Base-by-base conservation (phyloP, 1,139 yeast genomes). In the Candida pseudoviswanathii region DNA sequence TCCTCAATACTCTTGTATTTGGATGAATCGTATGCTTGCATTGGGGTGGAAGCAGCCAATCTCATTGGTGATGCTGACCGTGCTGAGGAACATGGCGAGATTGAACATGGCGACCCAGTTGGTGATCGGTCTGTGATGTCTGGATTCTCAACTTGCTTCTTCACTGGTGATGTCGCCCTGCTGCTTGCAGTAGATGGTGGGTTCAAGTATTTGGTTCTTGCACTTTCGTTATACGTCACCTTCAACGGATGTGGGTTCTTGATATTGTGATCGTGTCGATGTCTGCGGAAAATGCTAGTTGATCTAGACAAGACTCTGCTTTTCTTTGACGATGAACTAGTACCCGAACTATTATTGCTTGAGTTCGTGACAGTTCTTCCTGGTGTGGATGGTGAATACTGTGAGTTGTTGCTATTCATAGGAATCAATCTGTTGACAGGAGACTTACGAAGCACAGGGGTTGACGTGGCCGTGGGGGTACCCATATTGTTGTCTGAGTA, bases 301-400 rank as follows among this genome's bases (percentile, higher is more conserved):
- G 75, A 68, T 49, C 68, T 71, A 1, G 69, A 61, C 37, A 71
- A 54, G n/a, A 69, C 68, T 21, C 57, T 63, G 32, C 67, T 61
- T 61, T 68, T 63, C 50, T 65, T 67, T 1, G 57, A 49, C 24
- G 56, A 48, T 6, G 56, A 43, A 3, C 59, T 46, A 3, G 51
- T 36, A 30, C 43, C 46, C 8, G 37, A 22, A 33, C 44, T 41
- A 24, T 37, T 31, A 25, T 33, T 36, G 16, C 45, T 31, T 5
- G 33, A n/a, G 37, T 48, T 46, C 16, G 27, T 24, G 5, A 37
- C 55, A 38, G 24, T 46, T 39, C 29, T 32, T 29, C 43, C 44
- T 24, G 48, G 49, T 11, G 46, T 41, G 24, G 44, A 36, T 26
- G 47, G 31, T n/a, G 44, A n/a, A 25, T 37, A 25, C 11, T 22